Evolutionary conservation across 352 stramenopile species (phyloP).

Genomic region (Blastocystis sp.): DNA sequence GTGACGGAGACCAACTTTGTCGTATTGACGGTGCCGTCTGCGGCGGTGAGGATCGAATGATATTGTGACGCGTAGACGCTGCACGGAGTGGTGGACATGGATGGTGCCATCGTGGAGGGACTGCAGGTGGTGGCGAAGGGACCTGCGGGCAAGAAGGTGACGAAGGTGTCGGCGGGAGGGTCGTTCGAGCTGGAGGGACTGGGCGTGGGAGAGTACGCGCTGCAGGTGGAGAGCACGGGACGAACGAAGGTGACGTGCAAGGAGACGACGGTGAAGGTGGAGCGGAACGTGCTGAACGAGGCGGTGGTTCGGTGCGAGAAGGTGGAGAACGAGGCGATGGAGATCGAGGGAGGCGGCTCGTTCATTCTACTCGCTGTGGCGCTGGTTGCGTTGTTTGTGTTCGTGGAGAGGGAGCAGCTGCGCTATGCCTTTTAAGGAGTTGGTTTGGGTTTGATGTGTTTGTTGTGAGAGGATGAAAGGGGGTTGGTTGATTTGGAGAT

Average conservation of each 20-base stretch:
- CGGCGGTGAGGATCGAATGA: not conserved
- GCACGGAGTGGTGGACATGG: conserved; percentile 69
- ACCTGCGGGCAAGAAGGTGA: not conserved
- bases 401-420: conserved; percentile 59
- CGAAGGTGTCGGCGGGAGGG: not conserved
- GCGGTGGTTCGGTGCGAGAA: not conserved
- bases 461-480: not conserved
- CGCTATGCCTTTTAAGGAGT: conserved; percentile 54
- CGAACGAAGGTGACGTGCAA: not conserved
- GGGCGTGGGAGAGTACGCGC: not conserved
- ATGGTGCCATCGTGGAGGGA: conserved; percentile 68
- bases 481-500: no score
- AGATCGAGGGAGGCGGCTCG: conserved; percentile 62
- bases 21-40: not conserved
- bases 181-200: not conserved
- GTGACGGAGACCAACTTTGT: not conserved
- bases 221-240: not conserved
- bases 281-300: not conserved
- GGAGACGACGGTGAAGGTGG: not conserved
- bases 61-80: conserved; percentile 19
- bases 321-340: conserved; percentile 61
- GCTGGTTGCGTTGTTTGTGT: conserved; percentile 60
- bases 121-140: conserved; percentile 62
- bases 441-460: conserved; percentile 7
- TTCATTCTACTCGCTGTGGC: conserved; percentile 63